These are phyloP conservation scores for Candida alai DNA, from an alignment of 805 yeast species.

Conservation along the genomic window DNA sequence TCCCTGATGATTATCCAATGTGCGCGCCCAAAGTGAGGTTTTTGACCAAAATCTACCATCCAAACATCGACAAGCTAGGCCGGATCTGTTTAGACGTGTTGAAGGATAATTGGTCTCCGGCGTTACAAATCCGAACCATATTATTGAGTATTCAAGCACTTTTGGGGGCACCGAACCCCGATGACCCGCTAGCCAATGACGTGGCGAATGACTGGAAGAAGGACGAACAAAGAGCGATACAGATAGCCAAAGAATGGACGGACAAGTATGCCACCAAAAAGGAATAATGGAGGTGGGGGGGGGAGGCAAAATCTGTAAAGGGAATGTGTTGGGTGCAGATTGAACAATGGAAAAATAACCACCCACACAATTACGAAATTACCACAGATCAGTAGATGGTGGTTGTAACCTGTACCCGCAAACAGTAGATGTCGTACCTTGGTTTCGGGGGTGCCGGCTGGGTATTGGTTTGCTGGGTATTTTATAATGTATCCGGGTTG, in stretches of 20 bases:
- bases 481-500: too few relatives aligned
- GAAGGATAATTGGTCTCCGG: slow-evolving; percentile 97
- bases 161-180: slow-evolving; percentile 94
- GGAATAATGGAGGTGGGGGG: too few relatives aligned
- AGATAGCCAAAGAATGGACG: slow-evolving; percentile 78
- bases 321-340: too few relatives aligned
- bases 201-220: slow-evolving; percentile 97
- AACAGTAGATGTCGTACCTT: too few relatives aligned
- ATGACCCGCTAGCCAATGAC: slow-evolving; percentile 96
- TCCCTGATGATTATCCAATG: slow-evolving; percentile 98
- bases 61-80: slow-evolving; percentile 92
- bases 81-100: slow-evolving; percentile 93
- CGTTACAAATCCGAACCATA: slow-evolving; percentile 90
- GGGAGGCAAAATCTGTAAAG: too few relatives aligned
- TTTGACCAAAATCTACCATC: slow-evolving; percentile 91
- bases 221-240: slow-evolving; percentile 74
- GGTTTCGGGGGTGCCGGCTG: too few relatives aligned
- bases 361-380: too few relatives aligned
- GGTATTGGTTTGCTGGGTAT: too few relatives aligned
- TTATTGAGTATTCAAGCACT: slow-evolving; percentile 89
- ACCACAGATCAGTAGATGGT: too few relatives aligned
- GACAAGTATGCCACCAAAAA: slow-evolving; percentile 46
- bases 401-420: too few relatives aligned
- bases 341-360: too few relatives aligned
- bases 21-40: slow-evolving; percentile 95